Evolutionary conservation across 164 flowering plant species (phyloP).

Genomic region (Kingdonia uniflora): DNA sequence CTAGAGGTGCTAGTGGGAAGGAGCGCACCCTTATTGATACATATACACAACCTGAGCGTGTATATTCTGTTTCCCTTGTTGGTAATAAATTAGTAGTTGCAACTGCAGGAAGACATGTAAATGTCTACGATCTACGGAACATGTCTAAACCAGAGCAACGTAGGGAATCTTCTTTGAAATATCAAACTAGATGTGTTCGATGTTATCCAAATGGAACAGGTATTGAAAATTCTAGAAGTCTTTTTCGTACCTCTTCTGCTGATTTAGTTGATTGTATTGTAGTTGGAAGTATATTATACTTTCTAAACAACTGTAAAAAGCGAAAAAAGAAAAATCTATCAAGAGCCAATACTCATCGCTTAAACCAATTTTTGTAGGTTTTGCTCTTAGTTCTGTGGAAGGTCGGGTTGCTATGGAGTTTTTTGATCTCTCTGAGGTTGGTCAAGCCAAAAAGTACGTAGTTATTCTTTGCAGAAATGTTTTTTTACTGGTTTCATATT

Average conservation of each 20-base stretch:
- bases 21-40: conserved; percentile 88
- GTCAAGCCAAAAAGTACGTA: conserved; percentile 92
- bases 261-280: background rate
- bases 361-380: conserved; percentile 71
- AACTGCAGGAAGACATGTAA: conserved; percentile 98
- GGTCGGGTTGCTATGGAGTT: conserved; percentile 84
- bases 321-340: too few relatives aligned
- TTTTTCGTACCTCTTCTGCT: background rate
- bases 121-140: conserved; percentile 89
- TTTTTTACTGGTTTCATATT: too few relatives aligned
- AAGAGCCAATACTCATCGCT: too few relatives aligned
- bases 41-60: conserved; percentile 93
- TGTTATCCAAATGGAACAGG: conserved; percentile 99
- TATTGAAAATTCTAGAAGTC: conserved; percentile 11
- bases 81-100: conserved; percentile 94
- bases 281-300: too few relatives aligned
- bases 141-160: conserved; percentile 99
- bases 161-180: conserved; percentile 93
- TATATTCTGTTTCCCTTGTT: conserved; percentile 88
- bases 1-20: conserved; percentile 96
- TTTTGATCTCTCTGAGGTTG: conserved; percentile 80
- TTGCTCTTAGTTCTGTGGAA: conserved; percentile 97
- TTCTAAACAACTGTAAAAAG: too few relatives aligned
- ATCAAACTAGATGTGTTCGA: conserved; percentile 96
- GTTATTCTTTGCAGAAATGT: background rate